Evolutionary conservation across 1,284 basidiomycete species (phyloP).

Genomic region (Leccinum fallax): DNA sequence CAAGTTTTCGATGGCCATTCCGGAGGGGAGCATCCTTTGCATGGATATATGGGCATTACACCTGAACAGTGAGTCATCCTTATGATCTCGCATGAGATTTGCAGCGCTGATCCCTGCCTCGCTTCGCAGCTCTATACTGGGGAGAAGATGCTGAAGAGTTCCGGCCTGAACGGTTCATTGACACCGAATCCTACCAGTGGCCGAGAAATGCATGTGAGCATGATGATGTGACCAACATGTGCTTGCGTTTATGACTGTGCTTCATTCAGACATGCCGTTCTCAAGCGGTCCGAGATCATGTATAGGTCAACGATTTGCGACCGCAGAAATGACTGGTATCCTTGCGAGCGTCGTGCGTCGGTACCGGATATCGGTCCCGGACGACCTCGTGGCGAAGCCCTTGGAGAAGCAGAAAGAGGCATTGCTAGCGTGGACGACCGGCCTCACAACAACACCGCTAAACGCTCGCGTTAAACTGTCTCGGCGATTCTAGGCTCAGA

Average conservation of each 20-base stretch:
- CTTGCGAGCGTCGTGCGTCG: slow-evolving; percentile 34
- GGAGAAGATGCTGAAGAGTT: slow-evolving; percentile 45
- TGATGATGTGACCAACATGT: not conserved
- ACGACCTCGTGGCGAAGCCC: slow-evolving; percentile 30
- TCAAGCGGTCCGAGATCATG: slow-evolving; percentile 42
- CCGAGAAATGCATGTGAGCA: slow-evolving; percentile 37
- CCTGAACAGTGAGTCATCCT: slow-evolving; percentile 34
- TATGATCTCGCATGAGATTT: not conserved
- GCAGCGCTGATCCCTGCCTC: not conserved
- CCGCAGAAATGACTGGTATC: slow-evolving; percentile 31
- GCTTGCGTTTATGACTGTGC: not conserved
- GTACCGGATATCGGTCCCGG: slow-evolving; percentile 36
- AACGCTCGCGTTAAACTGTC: slow-evolving; percentile 27
- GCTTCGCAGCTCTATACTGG: slow-evolving; percentile 39
- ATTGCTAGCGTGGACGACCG: slow-evolving; percentile 36
- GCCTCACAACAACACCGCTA: slow-evolving; percentile 35
- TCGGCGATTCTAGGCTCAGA: slow-evolving; percentile 14
- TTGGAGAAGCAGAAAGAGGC: slow-evolving; percentile 30
- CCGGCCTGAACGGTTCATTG: slow-evolving; percentile 51
- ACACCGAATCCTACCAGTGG: slow-evolving; percentile 40
- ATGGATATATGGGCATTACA: slow-evolving; percentile 45
- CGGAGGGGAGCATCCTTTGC: slow-evolving; percentile 40
- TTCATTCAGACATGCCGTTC: slow-evolving; percentile 39
- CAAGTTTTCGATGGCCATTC: slow-evolving; percentile 41
- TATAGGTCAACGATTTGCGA: slow-evolving; percentile 41